These are phyloP conservation scores for Colletotrichum limetticola DNA, from an alignment of 2,329 filamentous ascomycete genomes.

Conservation along the genomic window DNA sequence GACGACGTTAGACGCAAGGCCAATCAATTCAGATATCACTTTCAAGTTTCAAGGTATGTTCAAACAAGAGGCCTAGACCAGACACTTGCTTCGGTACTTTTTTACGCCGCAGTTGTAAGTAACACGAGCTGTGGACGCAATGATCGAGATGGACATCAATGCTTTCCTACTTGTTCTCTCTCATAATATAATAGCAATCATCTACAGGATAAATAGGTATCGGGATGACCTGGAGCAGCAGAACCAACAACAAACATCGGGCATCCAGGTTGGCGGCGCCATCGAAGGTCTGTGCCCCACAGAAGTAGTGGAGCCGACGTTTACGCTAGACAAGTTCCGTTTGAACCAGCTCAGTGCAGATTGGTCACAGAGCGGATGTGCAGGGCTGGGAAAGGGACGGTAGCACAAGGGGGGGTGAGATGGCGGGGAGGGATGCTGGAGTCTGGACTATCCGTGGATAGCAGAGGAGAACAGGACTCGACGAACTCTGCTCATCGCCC, in stretches of 20 bases:
- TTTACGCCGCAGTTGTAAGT: too few relatives aligned
- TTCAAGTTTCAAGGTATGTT: too few relatives aligned
- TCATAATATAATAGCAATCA: neutral
- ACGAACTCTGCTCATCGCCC: constrained; percentile 4
- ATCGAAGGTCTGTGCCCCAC: constrained; percentile 4
- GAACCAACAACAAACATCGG: neutral
- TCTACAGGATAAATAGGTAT: neutral
- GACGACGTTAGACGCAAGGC: too few relatives aligned
- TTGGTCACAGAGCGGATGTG: constrained; percentile 22
- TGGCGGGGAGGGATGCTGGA: neutral
- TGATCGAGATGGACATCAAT: too few relatives aligned
- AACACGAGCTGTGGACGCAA: too few relatives aligned
- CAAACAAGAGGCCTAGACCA: too few relatives aligned
- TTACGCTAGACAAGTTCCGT: constrained; percentile 21
- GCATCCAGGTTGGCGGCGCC: constrained; percentile 20
- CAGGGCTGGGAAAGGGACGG: constrained; percentile 11
- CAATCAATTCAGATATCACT: too few relatives aligned
- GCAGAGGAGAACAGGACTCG: neutral
- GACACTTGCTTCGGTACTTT: too few relatives aligned
- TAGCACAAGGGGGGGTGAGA: neutral
- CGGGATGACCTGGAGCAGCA: neutral
- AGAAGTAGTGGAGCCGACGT: constrained; percentile 14
- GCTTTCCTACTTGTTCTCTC: neutral
- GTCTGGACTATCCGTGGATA: neutral
- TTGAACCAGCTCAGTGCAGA: constrained; percentile 13